These are phyloP conservation scores for Protomyces inundatus DNA, from an alignment of 1,139 yeast species.

Conservation along the genomic window DNA sequence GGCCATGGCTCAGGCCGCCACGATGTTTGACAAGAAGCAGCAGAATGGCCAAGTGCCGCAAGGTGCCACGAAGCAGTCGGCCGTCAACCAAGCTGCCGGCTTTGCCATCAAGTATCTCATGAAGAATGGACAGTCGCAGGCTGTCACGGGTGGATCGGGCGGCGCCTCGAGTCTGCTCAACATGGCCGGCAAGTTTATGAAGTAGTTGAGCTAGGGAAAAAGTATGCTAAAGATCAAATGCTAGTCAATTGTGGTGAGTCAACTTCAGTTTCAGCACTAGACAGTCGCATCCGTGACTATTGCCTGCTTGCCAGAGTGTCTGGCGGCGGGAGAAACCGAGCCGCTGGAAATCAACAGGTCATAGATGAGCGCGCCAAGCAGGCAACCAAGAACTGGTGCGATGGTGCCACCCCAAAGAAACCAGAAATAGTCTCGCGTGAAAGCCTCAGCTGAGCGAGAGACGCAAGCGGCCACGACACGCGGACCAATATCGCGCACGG, in stretches of 20 bases:
- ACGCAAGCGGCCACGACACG: slow-evolving; percentile 46
- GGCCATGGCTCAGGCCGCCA: not conserved
- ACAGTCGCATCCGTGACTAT: not conserved
- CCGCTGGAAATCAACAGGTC: slow-evolving; percentile 49
- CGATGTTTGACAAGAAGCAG: not conserved
- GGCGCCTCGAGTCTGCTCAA: not conserved
- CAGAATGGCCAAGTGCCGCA: not conserved
- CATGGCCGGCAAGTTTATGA: not conserved
- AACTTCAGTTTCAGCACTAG: too few relatives aligned
- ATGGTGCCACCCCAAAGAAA: slow-evolving; percentile 46
- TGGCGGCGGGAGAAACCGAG: slow-evolving; percentile 34
- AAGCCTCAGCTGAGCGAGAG: slow-evolving; percentile 44
- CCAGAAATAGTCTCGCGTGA: not conserved
- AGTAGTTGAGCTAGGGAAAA: not conserved
- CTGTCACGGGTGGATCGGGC: not conserved
- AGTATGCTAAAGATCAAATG: not conserved
- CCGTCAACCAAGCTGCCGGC: not conserved
- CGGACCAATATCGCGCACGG: slow-evolving; percentile 52
- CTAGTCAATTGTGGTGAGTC: too few relatives aligned
- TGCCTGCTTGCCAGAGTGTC: not conserved
- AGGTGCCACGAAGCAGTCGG: not conserved
- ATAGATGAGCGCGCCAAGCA: slow-evolving; percentile 45
- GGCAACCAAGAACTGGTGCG: slow-evolving; percentile 25
- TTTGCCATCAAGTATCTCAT: not conserved
- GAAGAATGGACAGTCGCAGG: not conserved